Evolutionary conservation across 345 rosid genomes (phyloP).

Genomic region (Abelmoschus esculentus): DNA sequence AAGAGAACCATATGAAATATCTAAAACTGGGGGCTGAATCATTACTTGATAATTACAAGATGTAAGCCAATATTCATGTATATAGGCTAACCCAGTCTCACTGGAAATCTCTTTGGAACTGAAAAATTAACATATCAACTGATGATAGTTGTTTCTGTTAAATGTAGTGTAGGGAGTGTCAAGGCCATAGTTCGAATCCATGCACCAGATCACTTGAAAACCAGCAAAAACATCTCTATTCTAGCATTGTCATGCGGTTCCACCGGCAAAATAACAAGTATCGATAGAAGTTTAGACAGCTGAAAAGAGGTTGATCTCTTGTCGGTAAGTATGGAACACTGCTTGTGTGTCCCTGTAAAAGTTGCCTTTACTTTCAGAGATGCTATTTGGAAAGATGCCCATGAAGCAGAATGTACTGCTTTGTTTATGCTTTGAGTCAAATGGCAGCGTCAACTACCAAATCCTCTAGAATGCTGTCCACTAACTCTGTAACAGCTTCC

Average conservation of each 20-base stretch:
- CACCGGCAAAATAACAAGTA: background rate
- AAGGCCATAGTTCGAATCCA: background rate
- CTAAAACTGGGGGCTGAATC: background rate
- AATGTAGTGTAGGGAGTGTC: background rate
- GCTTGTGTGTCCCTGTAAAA: background rate
- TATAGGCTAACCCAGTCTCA: background rate
- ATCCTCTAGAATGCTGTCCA: constrained; percentile 44
- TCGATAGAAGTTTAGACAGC: background rate
- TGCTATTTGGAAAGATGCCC: background rate
- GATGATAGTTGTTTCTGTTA: background rate
- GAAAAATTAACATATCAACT: background rate
- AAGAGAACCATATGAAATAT: background rate
- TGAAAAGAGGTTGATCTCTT: background rate
- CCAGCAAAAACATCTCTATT: background rate
- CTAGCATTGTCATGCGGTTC: background rate
- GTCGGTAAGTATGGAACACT: background rate
- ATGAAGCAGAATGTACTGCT: background rate
- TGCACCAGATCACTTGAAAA: background rate
- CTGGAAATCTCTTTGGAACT: background rate
- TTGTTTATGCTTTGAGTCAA: constrained; percentile 17
- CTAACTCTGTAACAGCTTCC: constrained; percentile 38
- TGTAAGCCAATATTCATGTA: background rate
- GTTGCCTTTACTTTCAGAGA: background rate
- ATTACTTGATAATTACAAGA: background rate
- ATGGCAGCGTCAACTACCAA: constrained; percentile 30